phyloP scores from a whole-genome alignment of 305 asterid species.

The Solanum aculeatissimum region DNA sequence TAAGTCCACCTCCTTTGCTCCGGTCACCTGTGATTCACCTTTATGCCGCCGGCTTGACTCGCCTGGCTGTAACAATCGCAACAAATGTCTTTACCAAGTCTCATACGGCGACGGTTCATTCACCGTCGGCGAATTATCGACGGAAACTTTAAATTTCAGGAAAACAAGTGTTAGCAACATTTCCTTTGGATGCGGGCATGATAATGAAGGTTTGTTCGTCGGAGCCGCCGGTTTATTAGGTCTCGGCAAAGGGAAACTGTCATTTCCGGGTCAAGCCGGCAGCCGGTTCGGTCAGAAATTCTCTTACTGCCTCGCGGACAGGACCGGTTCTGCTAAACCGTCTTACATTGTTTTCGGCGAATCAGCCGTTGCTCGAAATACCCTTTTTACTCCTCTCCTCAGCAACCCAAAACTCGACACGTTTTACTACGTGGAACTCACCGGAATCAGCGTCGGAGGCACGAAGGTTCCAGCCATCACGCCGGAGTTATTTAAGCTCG shows the following conservation, averaged over 20 bases:
- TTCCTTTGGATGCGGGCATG: constrained; percentile 29
- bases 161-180: constrained; percentile 8
- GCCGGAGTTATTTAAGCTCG: constrained; percentile 15
- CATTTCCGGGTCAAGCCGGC: constrained; percentile 26
- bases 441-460: constrained; percentile 30
- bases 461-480: constrained; percentile 8
- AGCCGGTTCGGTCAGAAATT: constrained; percentile 16
- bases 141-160: constrained; percentile 23
- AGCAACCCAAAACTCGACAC: constrained; percentile 22
- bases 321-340: constrained; percentile 19
- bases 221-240: constrained; percentile 35
- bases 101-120: constrained; percentile 34
- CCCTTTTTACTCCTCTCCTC: constrained; percentile 23
- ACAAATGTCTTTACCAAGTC: constrained; percentile 26
- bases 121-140: constrained; percentile 24
- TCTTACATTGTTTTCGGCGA: constrained; percentile 21
- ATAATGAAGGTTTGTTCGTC: constrained; percentile 24
- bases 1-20: constrained; percentile 9
- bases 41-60: constrained; percentile 27
- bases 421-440: constrained; percentile 22
- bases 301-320: constrained; percentile 24
- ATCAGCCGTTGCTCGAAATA: constrained; percentile 9
- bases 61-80: constrained; percentile 15
- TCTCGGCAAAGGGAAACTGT: constrained; percentile 23
- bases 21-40: constrained; percentile 12